Evolutionary conservation across 2,329 filamentous ascomycete species (phyloP), one percentile per base, ranked within the genome.

Genomic region (Magnaporthales sp.): DNA sequence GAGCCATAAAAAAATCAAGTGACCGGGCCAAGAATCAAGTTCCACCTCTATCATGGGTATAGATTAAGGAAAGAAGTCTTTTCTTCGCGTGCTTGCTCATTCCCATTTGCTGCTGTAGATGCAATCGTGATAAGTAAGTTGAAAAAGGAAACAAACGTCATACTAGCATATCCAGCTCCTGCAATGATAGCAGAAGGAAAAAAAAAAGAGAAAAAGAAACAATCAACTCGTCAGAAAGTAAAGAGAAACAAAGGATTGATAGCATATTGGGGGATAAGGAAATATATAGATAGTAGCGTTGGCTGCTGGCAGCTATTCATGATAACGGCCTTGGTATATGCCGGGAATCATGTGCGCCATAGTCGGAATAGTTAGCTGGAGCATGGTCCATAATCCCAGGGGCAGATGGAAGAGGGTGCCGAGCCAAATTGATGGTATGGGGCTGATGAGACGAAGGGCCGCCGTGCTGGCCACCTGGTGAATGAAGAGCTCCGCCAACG

Each of bases 1-100:
- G 51, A 70, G 62, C 68, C 3, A 67, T n/a, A 60, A 13, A 62
- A n/a, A 58, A 60, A 32, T 63, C 54, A 67, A 13, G 66, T 63
- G 66, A 26, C n/a, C 32, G 4, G 22, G n/a, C 63, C 60, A 31
- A 5, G 9, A 26, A 13, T 32, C n/a, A 64, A 26, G 31, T 30
- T 64, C 31, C 62, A 13, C 9, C 31, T 64, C 62, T 64, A 64
- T 64, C 29, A 64, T 64, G 62, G 31, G 62, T 51, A 51, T 51
- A 24, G 62, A 46, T 27, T 30, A 63, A 63, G 30, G 15, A 51
- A 27, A 46, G 15, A 19, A 19, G 38, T 46, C 15, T 46, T n/a
- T n/a, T 46, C 15, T 46, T 46, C 4, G 38, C 9, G 4, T 46
- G 7, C 15, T 46, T 46, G 15, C 15, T 46, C 38, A 19, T 46